A percentile compares a stretch with the other conserved stretches of the same genome.
These are phyloP conservation scores for Trichocladium antarcticum DNA, from an alignment of 495 filamentous ascomycete species.

Conservation along the genomic window DNA sequence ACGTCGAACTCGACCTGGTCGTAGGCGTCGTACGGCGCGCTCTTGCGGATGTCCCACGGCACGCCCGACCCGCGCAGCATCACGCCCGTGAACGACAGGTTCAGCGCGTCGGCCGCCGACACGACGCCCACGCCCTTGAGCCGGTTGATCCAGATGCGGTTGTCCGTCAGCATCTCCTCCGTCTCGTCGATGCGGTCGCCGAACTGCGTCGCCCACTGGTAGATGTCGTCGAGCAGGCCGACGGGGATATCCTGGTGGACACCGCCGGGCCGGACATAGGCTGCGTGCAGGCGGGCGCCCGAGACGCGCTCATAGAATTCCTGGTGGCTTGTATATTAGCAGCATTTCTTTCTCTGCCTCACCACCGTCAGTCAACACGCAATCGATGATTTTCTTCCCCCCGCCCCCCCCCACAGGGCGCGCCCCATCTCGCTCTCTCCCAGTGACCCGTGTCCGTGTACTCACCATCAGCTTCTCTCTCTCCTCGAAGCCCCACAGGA, in stretches of 20 bases:
- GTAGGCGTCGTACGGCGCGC: conserved; percentile 92
- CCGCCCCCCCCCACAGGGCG: neutral
- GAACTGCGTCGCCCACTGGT: conserved; percentile 99
- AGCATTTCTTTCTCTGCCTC: neutral
- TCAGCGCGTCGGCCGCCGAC: conserved; percentile 80
- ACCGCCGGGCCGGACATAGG: conserved; percentile 95
- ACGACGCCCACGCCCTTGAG: conserved; percentile 89
- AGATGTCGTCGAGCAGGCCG: conserved; percentile 96
- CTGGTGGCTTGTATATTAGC: conserved; percentile 38
- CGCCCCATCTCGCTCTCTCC: neutral
- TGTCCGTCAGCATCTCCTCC: conserved; percentile 96
- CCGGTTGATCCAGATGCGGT: conserved; percentile 95
- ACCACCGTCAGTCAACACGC: neutral
- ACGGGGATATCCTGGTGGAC: conserved; percentile 91
- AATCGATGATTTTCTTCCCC: neutral
- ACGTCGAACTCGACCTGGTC: conserved; percentile 97
- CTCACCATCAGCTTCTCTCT: conserved; percentile 97
- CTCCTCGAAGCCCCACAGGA: conserved; percentile 99
- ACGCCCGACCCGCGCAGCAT: conserved; percentile 97
- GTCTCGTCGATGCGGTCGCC: conserved; percentile 98
- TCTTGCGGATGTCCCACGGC: conserved; percentile 97
- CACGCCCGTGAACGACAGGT: conserved; percentile 90
- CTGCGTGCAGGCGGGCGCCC: conserved; percentile 93
- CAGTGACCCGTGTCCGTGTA: no score
- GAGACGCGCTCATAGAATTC: conserved; percentile 99